Evolutionary conservation across 2,329 filamentous ascomycete species (phyloP).

Genomic region (Pestalotiopsis sp.): DNA sequence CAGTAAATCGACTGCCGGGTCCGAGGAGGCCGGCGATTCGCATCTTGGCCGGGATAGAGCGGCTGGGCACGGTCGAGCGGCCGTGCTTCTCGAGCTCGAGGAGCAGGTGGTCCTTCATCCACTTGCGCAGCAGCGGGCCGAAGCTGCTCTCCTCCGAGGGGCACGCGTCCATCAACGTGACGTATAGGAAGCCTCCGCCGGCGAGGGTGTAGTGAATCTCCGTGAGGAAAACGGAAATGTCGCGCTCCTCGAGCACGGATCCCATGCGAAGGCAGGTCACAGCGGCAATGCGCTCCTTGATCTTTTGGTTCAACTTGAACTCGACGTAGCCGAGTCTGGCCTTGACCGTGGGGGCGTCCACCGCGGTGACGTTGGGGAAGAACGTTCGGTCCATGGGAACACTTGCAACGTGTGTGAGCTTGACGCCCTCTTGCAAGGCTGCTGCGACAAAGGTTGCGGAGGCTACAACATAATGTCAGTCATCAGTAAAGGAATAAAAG

Average conservation of each 20-base stretch:
- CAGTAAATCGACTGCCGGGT: conserved; percentile 49
- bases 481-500: conserved; percentile 12
- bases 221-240: conserved; percentile 58
- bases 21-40: conserved; percentile 55
- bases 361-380: conserved; percentile 39
- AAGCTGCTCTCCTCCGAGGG: conserved; percentile 54
- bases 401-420: conserved; percentile 50
- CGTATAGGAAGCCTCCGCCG: conserved; percentile 57
- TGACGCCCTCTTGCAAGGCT: conserved; percentile 40
- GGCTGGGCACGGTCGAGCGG: conserved; percentile 61
- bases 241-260: conserved; percentile 56
- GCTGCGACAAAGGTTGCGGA: conserved; percentile 55
- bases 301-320: neutral
- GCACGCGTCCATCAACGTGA: conserved; percentile 65
- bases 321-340: conserved; percentile 34
- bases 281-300: neutral
- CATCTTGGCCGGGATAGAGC: conserved; percentile 62
- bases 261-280: conserved; percentile 60
- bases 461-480: conserved; percentile 37
- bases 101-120: conserved; percentile 65
- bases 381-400: conserved; percentile 43
- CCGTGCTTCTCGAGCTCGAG: conserved; percentile 61
- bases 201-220: conserved; percentile 60
- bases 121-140: conserved; percentile 59
- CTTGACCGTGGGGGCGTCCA: conserved; percentile 30